Evolutionary conservation across 2,329 filamentous ascomycete species (phyloP).

Genomic region (Hypoxylon sp.): DNA sequence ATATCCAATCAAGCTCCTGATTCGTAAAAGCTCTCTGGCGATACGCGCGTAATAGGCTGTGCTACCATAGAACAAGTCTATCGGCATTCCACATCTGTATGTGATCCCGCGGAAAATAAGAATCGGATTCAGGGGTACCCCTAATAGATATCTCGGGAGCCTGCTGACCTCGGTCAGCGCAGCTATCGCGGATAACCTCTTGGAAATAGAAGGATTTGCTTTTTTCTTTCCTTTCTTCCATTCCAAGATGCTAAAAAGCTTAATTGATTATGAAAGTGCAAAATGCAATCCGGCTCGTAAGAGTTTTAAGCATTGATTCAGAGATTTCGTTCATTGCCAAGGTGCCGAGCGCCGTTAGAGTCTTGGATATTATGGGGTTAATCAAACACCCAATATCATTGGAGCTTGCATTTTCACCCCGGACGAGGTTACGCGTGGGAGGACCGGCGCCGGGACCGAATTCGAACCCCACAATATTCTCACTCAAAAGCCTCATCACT

Average conservation of each 20-base stretch:
- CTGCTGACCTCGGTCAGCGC: background rate
- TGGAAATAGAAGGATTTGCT: background rate
- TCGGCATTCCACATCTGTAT: background rate
- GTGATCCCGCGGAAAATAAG: background rate
- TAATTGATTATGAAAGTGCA: background rate
- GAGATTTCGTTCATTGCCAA: background rate
- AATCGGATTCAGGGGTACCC: background rate
- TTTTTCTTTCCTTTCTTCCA: background rate
- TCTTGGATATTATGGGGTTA: background rate
- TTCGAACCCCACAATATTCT: background rate
- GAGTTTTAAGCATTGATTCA: background rate
- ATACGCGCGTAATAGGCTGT: background rate
- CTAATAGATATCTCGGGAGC: background rate
- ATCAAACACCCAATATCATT: background rate
- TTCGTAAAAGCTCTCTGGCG: background rate
- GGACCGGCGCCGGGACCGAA: constrained; percentile 12
- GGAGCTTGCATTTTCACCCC: background rate
- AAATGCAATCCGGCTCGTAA: background rate
- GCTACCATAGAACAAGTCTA: background rate
- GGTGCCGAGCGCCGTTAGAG: constrained; percentile 1
- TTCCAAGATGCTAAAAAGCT: background rate
- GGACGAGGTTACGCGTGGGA: background rate
- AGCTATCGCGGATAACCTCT: background rate
- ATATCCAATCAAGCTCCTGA: constrained; percentile 2
- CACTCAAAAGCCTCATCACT: background rate